Evolutionary conservation across 352 stramenopile genomes (phyloP).

Genomic region (Pythium coloratum): DNA sequence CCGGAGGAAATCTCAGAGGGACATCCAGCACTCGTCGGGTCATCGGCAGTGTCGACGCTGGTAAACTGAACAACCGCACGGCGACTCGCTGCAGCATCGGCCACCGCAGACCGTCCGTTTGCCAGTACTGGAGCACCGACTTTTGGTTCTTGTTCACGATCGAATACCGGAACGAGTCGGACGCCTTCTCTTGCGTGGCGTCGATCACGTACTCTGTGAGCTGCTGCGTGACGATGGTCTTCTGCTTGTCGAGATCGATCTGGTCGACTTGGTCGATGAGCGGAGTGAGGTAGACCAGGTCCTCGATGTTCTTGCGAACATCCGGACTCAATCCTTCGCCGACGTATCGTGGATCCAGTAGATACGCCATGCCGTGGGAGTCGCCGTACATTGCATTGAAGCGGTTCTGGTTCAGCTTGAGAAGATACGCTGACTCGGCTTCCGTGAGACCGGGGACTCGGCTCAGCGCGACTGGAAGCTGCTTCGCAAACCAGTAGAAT

Average conservation of each 20-base stretch:
- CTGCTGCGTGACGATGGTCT: conserved; percentile 30
- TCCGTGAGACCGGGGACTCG: conserved; percentile 10
- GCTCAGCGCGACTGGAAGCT: conserved; percentile 25
- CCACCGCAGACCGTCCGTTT: conserved; percentile 31
- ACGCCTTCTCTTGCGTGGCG: conserved; percentile 22
- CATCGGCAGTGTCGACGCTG: conserved; percentile 22
- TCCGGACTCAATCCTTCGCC: conserved; percentile 40
- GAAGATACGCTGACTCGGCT: conserved; percentile 17
- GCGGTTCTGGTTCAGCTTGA: conserved; percentile 27
- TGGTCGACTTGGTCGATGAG: conserved; percentile 3
- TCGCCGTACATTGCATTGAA: conserved; percentile 32
- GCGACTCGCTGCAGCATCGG: conserved; percentile 36
- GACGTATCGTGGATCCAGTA: conserved; percentile 43
- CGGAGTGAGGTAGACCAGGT: conserved; percentile 32
- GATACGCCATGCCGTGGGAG: conserved; percentile 26
- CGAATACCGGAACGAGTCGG: conserved; percentile 30
- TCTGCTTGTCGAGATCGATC: conserved; percentile 17
- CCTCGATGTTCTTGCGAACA: conserved; percentile 37
- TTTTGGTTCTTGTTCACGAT: conserved; percentile 35
- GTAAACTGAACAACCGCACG: conserved; percentile 28
- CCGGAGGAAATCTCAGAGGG: neutral
- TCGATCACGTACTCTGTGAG: conserved; percentile 39
- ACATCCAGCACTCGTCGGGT: conserved; percentile 6
- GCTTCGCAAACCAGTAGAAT: conserved; percentile 33
- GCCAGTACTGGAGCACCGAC: conserved; percentile 38